phyloP scores from a whole-genome alignment of 1,139 yeast genomes.

The Eremothecium gossypii region DNA sequence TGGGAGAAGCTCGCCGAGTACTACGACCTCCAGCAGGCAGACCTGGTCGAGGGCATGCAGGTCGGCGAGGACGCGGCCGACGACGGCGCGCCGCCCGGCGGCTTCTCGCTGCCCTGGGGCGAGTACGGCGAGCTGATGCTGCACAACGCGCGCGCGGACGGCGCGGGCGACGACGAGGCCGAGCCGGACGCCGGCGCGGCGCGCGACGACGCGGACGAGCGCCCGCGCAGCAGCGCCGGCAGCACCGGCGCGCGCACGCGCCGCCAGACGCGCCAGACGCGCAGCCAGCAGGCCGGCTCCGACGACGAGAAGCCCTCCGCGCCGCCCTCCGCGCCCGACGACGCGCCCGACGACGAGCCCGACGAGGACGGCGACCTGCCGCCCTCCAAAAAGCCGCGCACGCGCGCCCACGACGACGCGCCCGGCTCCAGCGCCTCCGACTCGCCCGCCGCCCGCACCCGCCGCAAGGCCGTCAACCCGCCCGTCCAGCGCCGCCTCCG shows the following conservation, averaged over 20 bases:
- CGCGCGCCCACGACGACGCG: background rate
- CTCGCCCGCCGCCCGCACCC: constrained; percentile 6
- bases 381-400: constrained; percentile 1
- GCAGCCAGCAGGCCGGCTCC: background rate
- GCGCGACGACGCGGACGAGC: background rate
- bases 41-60: constrained; percentile 37
- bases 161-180: background rate
- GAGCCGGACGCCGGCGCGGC: background rate
- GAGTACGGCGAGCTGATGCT: constrained; percentile 37
- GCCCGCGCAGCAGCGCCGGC: background rate
- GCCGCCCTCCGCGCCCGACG: background rate
- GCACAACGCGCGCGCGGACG: constrained; percentile 31
- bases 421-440: constrained; percentile 8
- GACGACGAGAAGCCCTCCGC: constrained; percentile 7
- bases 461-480: constrained; percentile 6
- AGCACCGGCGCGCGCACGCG: constrained; percentile 4
- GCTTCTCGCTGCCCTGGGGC: constrained; percentile 37
- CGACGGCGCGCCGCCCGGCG: constrained; percentile 18
- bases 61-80: constrained; percentile 14
- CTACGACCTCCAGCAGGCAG: constrained; percentile 50
- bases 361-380: constrained; percentile 4
- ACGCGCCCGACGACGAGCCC: constrained; percentile 5
- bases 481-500: constrained; percentile 2
- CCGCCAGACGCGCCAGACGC: constrained; percentile 12
- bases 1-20: constrained; percentile 47